Evolutionary conservation across 768 basidiomycete genomes (phyloP), one percentile per base, ranked within the genome.

Genomic region (Leccinum arenicola): DNA sequence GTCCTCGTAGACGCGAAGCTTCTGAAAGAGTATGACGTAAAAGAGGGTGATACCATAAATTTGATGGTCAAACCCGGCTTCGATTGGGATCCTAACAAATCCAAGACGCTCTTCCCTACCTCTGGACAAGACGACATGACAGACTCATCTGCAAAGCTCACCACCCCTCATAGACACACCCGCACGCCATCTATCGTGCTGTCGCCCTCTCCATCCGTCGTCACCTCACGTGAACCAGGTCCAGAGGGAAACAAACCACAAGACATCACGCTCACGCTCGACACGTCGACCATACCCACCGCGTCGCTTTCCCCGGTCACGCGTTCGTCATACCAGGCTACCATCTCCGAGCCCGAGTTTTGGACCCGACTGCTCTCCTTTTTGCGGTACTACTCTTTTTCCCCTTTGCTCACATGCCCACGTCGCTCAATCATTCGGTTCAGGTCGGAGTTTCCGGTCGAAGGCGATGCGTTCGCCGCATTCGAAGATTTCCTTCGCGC

Each of bases 401-500:
- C 19, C n/a, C 11, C 0, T 9, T 21, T 12, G 17, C 33, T 36
- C 9, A 14, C 36, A 33, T 19, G 11, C 10, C 4, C 1, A 33
- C 58, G 8, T 56, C 12, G 40, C 56, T 59, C 21, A 54, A 54
- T 40, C 31, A 51, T 35, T 35, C 6, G 15, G 8, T 58, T 10
- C 12, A 90, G 88, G 63, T 72, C 76, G 9, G 84, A 93, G 69
- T 92, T 91, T 63, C 65, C 77, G 23, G 81, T 79, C 35, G 80
- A 82, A 27, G 73, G 77, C 38, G 94, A 95, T 64, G 85, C 84
- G 1, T 78, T 85, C 31, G 71, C 74, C 15, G 91, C 88, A 1
- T 98, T 93, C 75, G 95, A 98, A 74, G 85, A 88, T 56, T 96
- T 93, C 75, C 81, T 98, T 64, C 77, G 84, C 19, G 89, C 88